Evolutionary conservation across 2,329 filamentous ascomycete species (phyloP).

Genomic region (Phoma sp.): DNA sequence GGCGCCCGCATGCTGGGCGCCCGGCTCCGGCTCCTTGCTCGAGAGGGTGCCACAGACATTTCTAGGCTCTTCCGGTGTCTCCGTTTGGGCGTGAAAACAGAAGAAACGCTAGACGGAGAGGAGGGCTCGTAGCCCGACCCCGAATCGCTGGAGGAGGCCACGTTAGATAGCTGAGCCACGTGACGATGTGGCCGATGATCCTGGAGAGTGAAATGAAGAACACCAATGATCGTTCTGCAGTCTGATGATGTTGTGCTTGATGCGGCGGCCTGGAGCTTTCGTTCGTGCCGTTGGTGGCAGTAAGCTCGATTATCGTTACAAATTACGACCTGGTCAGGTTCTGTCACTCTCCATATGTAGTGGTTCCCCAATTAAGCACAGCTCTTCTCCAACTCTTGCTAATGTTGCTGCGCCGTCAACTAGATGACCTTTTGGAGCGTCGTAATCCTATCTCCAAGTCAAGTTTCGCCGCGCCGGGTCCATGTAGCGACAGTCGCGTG

Average conservation of each 20-base stretch:
- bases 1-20: conserved; percentile 36
- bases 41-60: conserved; percentile 38
- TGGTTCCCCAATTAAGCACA: not conserved
- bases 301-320: not conserved
- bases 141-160: conserved; percentile 29
- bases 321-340: too few species aligned
- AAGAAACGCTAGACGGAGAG: conserved; percentile 27
- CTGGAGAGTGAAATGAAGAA: not conserved
- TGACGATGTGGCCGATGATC: conserved; percentile 5
- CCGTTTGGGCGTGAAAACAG: conserved; percentile 22
- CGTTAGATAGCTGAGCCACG: conserved; percentile 23
- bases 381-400: conserved; percentile 3
- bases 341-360: not conserved
- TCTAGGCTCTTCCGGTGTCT: conserved; percentile 21
- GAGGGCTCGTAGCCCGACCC: conserved; percentile 29
- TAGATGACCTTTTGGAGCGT: not conserved
- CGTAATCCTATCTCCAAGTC: conserved; percentile 1
- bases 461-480: conserved; percentile 4
- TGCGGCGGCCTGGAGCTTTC: not conserved
- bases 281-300: not conserved
- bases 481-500: conserved; percentile 6
- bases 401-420: conserved; percentile 10
- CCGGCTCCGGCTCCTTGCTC: conserved; percentile 38
- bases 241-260: conserved; percentile 4
- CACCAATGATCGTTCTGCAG: conserved; percentile 6